These are phyloP conservation scores for Pulveroboletus frians DNA, from an alignment of 768 basidiomycete genomes.

Conservation along the genomic window DNA sequence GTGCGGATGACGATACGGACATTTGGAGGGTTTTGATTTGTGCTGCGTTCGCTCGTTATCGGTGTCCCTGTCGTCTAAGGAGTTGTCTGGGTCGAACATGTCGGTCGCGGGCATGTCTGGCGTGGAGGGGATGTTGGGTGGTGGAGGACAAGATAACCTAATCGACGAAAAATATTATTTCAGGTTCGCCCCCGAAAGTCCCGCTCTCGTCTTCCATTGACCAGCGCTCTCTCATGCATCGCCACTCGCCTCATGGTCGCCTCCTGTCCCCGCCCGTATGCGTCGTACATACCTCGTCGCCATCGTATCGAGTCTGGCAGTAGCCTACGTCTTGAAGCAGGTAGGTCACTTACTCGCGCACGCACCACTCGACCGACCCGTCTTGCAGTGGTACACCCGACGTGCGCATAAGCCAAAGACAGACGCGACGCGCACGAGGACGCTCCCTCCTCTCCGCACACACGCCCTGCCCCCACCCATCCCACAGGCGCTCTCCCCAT, in stretches of 20 bases:
- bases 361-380: not conserved
- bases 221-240: not conserved
- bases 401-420: no score
- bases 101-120: conserved; percentile 20
- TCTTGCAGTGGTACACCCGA: conserved; percentile 17
- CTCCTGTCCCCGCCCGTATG: conserved; percentile 1
- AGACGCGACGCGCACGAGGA: no score
- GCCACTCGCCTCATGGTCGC: not conserved
- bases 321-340: conserved; percentile 18
- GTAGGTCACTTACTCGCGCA: not conserved
- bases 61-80: conserved; percentile 17
- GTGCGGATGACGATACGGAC: conserved; percentile 17
- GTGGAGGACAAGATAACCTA: conserved; percentile 1
- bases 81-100: conserved; percentile 15
- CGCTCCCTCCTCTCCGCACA: conserved; percentile 4
- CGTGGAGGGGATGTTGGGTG: not conserved
- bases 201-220: not conserved
- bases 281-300: conserved; percentile 9
- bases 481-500: conserved; percentile 1
- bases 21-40: conserved; percentile 32
- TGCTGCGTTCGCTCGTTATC: conserved; percentile 17
- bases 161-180: conserved; percentile 1
- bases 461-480: conserved; percentile 9
- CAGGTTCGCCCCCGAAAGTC: not conserved
- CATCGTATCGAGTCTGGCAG: conserved; percentile 16